These are phyloP conservation scores for Botrytis fragariae DNA, from an alignment of 2,329 filamentous ascomycete species.

Conservation along the genomic window DNA sequence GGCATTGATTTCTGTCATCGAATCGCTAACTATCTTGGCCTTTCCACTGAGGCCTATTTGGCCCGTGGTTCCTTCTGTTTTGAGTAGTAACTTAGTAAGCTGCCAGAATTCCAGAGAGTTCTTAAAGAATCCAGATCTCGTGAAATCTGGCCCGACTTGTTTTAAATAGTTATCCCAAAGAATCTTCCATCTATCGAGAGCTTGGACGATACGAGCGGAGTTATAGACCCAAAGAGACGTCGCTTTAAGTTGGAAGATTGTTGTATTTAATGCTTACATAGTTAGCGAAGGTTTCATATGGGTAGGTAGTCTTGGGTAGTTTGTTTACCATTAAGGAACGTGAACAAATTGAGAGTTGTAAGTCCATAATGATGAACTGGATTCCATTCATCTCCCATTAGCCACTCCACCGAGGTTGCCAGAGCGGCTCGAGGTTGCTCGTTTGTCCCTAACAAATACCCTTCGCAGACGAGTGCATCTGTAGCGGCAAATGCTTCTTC, in stretches of 20 bases:
- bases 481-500: conserved; percentile 10
- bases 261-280: not conserved
- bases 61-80: not conserved
- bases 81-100: not conserved
- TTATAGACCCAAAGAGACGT: not conserved
- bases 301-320: not conserved
- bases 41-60: not conserved
- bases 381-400: conserved; percentile 7
- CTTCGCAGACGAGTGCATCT: conserved; percentile 9
- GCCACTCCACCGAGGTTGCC: not conserved
- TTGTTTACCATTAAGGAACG: not conserved
- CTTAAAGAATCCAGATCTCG: not conserved
- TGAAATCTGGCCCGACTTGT: not conserved
- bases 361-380: not conserved
- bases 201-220: not conserved
- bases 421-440: not conserved
- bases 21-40: not conserved
- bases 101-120: conserved; percentile 14
- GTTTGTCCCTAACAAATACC: not conserved
- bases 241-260: not conserved
- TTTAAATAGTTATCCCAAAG: not conserved
- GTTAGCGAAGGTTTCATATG: not conserved
- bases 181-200: conserved; percentile 11
- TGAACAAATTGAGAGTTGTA: not conserved
- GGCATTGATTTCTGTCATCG: not conserved